Percentiles rank a stretch among this genome's conserved stretches.
These are phyloP conservation scores for Trebouxia gelatinosa DNA, from an alignment of 163 green algal species.

Conservation along the genomic window DNA sequence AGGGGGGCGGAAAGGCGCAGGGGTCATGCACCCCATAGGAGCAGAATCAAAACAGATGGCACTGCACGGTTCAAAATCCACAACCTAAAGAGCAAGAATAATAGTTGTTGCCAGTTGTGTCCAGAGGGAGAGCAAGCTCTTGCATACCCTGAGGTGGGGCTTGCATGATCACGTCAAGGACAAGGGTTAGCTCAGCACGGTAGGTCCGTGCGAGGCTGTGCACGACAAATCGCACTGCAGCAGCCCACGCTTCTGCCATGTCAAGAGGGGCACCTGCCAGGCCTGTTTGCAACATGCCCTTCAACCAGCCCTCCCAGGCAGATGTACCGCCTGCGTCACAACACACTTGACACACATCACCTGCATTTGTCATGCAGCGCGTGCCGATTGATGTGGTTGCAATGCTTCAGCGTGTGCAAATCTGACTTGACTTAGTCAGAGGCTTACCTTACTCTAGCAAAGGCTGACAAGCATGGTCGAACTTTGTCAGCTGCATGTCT, in stretches of 20 bases:
- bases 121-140: neutral
- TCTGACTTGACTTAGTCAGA: neutral
- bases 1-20: no score
- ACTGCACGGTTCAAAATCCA: no score
- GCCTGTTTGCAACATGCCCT: conserved; percentile 38
- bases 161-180: conserved; percentile 45
- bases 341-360: neutral
- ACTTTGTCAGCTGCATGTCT: no score
- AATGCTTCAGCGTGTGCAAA: neutral
- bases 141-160: neutral
- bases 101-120: neutral
- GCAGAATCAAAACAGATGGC: no score
- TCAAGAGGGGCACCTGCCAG: conserved; percentile 62
- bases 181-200: conserved; percentile 20
- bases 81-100: neutral
- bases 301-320: conserved; percentile 55
- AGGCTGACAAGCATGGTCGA: no score
- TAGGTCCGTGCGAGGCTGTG: conserved; percentile 33
- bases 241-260: conserved; percentile 58
- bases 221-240: conserved; percentile 59
- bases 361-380: neutral
- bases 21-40: no score
- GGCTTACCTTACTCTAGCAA: neutral
- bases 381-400: neutral
- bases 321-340: conserved; percentile 17